Base-by-base conservation (phyloP, 179 eudicot genomes). In the Patellifolia procumbens region DNA sequence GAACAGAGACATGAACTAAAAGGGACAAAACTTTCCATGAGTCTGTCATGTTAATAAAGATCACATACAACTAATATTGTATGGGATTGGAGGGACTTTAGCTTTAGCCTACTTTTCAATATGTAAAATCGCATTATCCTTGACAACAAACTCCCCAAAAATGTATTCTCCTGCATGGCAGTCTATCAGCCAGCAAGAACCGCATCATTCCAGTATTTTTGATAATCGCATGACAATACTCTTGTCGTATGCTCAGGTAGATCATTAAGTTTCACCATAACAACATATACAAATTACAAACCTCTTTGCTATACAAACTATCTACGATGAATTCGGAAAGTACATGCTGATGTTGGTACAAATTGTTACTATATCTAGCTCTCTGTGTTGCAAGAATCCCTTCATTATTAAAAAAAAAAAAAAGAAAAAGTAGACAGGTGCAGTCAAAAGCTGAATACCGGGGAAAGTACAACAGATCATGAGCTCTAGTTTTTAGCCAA, bases 211-310 rank as follows among this genome's bases (percentile, higher is more conserved):
- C 15, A 5, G 16, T 19, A 51, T 15, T n/a, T 16, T 19, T 5
- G 7, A 51, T 16, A 5, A 51, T 17, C 20, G 15, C 4, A 51
- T 51, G 7, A 11, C 56, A 3, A 5, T 6, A 39, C 8, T 39
- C 45, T 6, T 39, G 9, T 0, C 7, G 9, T 16, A 51, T 19
- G 28, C 39, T n/a, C 7, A 15, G n/a, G n/a, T n/a, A 69, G 19
- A 70, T 73, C 76, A 73, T 42, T 2, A 73, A 59, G 4, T 55
- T 56, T 45, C 53, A 58, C 76, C 66, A 59, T 16, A 15, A 59
- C 55, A 45, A 15, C 22, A 73, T 16, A 42, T 24, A 60, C n/a
- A 28, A 16, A 7, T 34, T n/a, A n/a, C n/a, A n/a, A n/a, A n/a
- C n/a, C 32, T 22, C 37, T 53, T 31, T 53, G 53, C 22, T 55